Evolutionary conservation across 768 basidiomycete species (phyloP).

Genomic region (Coprinopsis marcescibilis): DNA sequence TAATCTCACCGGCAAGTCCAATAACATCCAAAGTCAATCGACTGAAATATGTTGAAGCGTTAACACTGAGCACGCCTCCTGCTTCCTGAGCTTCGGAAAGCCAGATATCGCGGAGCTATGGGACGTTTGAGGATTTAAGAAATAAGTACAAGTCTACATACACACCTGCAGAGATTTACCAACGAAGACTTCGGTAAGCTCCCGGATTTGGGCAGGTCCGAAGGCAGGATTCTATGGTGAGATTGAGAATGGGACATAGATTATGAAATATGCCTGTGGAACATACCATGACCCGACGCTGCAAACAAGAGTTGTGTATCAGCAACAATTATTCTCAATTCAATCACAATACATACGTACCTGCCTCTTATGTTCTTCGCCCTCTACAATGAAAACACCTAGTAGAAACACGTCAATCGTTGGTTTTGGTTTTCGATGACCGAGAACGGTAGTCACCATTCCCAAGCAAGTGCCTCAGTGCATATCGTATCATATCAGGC

Average conservation of each 20-base stretch:
- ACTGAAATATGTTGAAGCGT: constrained; percentile 6
- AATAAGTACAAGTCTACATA: not conserved
- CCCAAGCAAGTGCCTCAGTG: constrained; percentile 38
- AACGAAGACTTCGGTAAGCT: constrained; percentile 50
- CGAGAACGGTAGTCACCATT: constrained; percentile 23
- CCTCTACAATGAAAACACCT: constrained; percentile 50
- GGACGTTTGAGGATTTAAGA: not conserved
- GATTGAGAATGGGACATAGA: not conserved
- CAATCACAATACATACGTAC: no score
- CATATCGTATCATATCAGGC: constrained; percentile 32
- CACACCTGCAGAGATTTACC: constrained; percentile 47
- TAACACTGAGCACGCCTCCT: not conserved
- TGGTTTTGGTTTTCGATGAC: not conserved
- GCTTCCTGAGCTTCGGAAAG: not conserved
- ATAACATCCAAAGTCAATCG: constrained; percentile 10
- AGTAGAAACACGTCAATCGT: no score
- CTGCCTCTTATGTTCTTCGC: constrained; percentile 40
- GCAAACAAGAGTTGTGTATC: no score
- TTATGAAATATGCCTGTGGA: not conserved
- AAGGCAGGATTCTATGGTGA: constrained; percentile 59
- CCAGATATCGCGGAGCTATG: constrained; percentile 4
- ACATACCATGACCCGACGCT: constrained; percentile 41
- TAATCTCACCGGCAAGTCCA: constrained; percentile 9
- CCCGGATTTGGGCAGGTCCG: constrained; percentile 51
- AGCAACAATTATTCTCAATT: no score